These are phyloP conservation scores for Magnusiomyces suaveolens DNA, from an alignment of 1,139 yeast species.

Conservation along the genomic window DNA sequence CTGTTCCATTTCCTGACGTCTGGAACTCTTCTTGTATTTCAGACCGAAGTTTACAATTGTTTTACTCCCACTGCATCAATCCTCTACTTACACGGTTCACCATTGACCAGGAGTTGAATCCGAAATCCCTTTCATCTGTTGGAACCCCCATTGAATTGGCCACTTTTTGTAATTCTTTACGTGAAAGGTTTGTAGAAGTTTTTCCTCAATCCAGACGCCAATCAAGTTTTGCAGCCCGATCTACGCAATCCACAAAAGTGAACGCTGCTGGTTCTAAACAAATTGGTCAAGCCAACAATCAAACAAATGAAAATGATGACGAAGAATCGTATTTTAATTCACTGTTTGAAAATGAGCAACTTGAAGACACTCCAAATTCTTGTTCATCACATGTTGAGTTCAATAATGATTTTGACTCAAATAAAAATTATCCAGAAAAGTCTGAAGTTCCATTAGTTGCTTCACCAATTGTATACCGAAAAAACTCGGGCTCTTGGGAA, in stretches of 20 bases:
- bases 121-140: background rate
- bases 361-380: too few relatives aligned
- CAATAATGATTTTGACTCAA: background rate
- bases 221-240: background rate
- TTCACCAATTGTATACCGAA: background rate
- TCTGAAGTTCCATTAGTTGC: conserved; percentile 1
- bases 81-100: conserved; percentile 7
- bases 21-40: conserved; percentile 8
- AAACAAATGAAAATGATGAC: background rate
- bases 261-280: background rate
- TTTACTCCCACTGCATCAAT: conserved; percentile 8
- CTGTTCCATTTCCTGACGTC: conserved; percentile 7
- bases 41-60: conserved; percentile 4
- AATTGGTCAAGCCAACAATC: background rate
- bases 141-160: conserved; percentile 9
- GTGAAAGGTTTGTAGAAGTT: background rate
- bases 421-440: too few relatives aligned
- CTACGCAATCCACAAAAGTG: background rate
- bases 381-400: background rate
- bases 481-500: background rate
- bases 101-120: conserved; percentile 9
- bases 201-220: conserved; percentile 3
- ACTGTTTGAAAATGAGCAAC: background rate
- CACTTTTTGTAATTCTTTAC: conserved; percentile 7
- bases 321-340: background rate